Base-by-base conservation (phyloP, 1,139 yeast genomes). In the Candida smagusa region DNA sequence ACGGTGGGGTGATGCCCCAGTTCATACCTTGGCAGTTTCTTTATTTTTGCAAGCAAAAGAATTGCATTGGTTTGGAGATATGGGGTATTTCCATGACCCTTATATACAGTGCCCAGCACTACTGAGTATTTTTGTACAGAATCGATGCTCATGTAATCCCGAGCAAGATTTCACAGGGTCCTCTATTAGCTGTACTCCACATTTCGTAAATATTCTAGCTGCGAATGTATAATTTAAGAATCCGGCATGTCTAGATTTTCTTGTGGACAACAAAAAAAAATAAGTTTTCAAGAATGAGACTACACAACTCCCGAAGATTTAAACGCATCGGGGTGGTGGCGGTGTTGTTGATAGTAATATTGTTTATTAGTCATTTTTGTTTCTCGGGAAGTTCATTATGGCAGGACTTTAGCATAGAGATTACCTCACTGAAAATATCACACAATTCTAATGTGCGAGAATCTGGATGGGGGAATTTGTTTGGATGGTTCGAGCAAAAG, bases 1-100 rank as follows among this genome's bases (percentile, higher is more conserved):
- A 44, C 46, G 72, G 32, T 66, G 72, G 72, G 72, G 72, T 5
- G 72, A 65, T 45, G 72, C 71, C 1, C 72, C 72, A 0, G 49
- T 66, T 8, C 71, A 65, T 44, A 46, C 67, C 0, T 45, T 65
- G 26, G 67, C 59, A 3, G 48, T 61, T 9, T 53, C 60, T 30
- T 40, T 55, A 28, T 50, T 59, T 32, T 44, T 63, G 28, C 34
- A 45, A 9, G 54, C 50, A 22, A 35, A 41, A 12, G 60, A 64
- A 21, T 32, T 66, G 9, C 56, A 59, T 43, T 64, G 68, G 61
- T 59, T 65, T 35, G 47, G 48, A 5, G 61, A 62, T 36, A 36
- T 64, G 7, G 72, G 72, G 19, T 66, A 65, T 39, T 50, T 38
- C 39, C 72, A 66, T 46, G 47, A 56, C 3, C 72, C 72, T 3